Evolutionary conservation across 352 stramenopile genomes (phyloP), one percentile per base, ranked within the genome.

Genomic region (Peronosclerospora sorghi): DNA sequence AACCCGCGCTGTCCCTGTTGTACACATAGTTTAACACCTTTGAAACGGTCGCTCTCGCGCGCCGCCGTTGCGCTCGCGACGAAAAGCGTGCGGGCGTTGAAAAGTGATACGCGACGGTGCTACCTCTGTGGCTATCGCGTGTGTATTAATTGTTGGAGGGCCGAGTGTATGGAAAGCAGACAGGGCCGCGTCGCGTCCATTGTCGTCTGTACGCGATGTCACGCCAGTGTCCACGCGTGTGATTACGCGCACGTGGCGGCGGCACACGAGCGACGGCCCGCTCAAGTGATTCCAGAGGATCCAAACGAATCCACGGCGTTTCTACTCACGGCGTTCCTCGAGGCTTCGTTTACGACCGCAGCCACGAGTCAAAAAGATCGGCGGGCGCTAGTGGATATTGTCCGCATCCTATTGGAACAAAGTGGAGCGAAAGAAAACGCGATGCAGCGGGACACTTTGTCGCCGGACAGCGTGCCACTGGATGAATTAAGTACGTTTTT

Each of bases 101-200:
- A 50, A n/a, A 51, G 48, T 32, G 46, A 65, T 44, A 56, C 51
- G 0, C 45, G 53, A 18, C 26, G 54, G 5, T 62, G 54, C 17
- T 62, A 62, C 34, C 38, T 62, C 5, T 62, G 54, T 10, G 48
- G 54, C 7, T 62, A 62, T 37, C 32, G 53, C 32, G 54, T 62
- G 0, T 62, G 54, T 17, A 21, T 53, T 9, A 28, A 57, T n/a
- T 62, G 54, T 24, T 62, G 54, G 54, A 40, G 29, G 4, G 41
- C 54, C 6, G 54, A 62, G 21, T 50, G 50, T 18, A 57, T 62
- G 54, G 54, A 62, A 32, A 62, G 43, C 21, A 41, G 32, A 0
- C 28, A 42, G 8, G 48, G 54, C 1, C 48, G 48, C 14, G 42
- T 62, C 1, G 54, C 54, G 7, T 44, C 32, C 2, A 57, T 62